Conservation (phyloP, 192 early-diverging fungal species). For the Chytriomyces confervae region DNA sequence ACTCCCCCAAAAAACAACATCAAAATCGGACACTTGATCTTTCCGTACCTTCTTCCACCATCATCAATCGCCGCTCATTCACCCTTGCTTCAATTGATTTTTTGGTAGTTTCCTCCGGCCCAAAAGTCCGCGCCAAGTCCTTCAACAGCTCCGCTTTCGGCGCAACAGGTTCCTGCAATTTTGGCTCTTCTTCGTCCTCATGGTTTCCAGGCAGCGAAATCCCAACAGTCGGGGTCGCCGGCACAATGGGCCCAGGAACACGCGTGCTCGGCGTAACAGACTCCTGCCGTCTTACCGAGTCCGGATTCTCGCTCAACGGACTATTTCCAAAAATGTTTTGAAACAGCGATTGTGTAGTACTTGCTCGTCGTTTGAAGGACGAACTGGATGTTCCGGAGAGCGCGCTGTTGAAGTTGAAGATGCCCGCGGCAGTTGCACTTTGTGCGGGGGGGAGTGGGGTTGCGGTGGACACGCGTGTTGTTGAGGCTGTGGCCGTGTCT, state of each 20-base stretch:
- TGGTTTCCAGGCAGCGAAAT: conserved; percentile 9
- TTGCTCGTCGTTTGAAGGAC: conserved; percentile 12
- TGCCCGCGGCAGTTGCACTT: conserved; percentile 8
- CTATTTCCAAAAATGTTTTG: conserved; percentile 9
- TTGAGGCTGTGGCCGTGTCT: not conserved
- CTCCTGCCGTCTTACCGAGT: not conserved
- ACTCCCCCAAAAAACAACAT: not conserved
- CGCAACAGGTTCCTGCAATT: conserved; percentile 4
- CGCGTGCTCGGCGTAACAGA: not conserved
- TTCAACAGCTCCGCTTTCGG: conserved; percentile 8
- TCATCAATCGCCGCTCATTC: conserved; percentile 23
- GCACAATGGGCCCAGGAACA: not conserved
- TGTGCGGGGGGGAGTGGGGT: not conserved
- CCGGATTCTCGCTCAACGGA: not conserved
- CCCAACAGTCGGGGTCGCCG: conserved; percentile 15
- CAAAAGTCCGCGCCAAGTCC: conserved; percentile 25
- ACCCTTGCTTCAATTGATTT: conserved; percentile 28
- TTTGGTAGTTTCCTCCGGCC: conserved; percentile 16
- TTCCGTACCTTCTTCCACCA: conserved; percentile 17
- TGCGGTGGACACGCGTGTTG: not conserved
- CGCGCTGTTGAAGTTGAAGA: conserved; percentile 34
- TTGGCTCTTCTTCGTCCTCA: conserved; percentile 18
- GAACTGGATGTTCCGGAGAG: not conserved
- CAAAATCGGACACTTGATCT: not conserved
- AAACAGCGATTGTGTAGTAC: not conserved